A percentile compares a stretch with the other conserved stretches of the same genome.
Evolutionary conservation across 768 basidiomycete genomes (phyloP).

Genomic region (Suillus subalutaceus): DNA sequence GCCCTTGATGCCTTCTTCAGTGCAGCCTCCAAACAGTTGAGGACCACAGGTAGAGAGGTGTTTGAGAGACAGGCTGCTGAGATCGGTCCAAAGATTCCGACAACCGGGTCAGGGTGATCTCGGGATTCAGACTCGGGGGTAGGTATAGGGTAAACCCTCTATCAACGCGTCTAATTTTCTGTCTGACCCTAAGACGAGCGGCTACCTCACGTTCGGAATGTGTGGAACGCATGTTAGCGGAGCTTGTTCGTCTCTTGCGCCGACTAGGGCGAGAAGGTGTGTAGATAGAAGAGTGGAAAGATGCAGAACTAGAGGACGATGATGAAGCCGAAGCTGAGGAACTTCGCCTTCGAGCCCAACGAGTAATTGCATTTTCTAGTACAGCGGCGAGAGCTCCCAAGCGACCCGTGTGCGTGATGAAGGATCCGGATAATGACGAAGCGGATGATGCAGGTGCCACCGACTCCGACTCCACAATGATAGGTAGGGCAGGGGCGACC

Average conservation of each 20-base stretch:
- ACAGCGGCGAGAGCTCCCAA: constrained; percentile 60
- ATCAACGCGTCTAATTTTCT: constrained; percentile 58
- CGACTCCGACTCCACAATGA: constrained; percentile 31
- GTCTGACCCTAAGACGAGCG: constrained; percentile 63
- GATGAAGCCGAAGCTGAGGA: constrained; percentile 48
- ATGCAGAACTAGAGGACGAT: constrained; percentile 41
- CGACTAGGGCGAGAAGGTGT: constrained; percentile 46
- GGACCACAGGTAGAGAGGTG: constrained; percentile 51
- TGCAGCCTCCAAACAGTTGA: constrained; percentile 52
- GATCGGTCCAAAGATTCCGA: constrained; percentile 13
- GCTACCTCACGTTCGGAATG: constrained; percentile 62
- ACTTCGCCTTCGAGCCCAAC: constrained; percentile 59
- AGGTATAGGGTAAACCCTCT: constrained; percentile 69
- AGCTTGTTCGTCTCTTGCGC: constrained; percentile 49
- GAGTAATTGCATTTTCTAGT: constrained; percentile 69
- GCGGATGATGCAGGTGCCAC: constrained; percentile 32
- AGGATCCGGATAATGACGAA: constrained; percentile 40
- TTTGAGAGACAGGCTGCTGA: constrained; percentile 38
- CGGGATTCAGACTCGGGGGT: constrained; percentile 40
- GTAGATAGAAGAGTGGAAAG: constrained; percentile 33
- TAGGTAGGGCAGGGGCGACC: constrained; percentile 36
- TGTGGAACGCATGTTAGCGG: constrained; percentile 52
- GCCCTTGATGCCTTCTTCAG: constrained; percentile 44
- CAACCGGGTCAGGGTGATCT: not conserved
- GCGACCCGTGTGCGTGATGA: constrained; percentile 30